Evolutionary conservation across 768 basidiomycete genomes (phyloP).

Genomic region (Leucosporidium scottii): DNA sequence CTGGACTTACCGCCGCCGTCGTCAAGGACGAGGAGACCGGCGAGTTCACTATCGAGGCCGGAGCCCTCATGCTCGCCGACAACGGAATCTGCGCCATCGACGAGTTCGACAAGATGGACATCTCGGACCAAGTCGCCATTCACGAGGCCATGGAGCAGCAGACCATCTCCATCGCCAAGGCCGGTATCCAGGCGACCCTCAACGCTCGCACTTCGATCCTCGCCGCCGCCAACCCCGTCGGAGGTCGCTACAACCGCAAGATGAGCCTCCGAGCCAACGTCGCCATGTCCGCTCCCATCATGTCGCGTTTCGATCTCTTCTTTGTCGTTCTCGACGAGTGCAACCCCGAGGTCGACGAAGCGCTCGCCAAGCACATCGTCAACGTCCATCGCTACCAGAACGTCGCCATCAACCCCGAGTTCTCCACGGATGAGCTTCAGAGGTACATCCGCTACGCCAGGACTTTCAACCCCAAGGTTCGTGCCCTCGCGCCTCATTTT

Average conservation of each 20-base stretch:
- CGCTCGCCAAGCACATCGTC: slow-evolving; percentile 93
- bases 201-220: slow-evolving; percentile 97
- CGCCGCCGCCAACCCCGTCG: slow-evolving; percentile 95
- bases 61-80: slow-evolving; percentile 97
- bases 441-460: slow-evolving; percentile 94
- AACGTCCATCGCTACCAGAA: slow-evolving; percentile 94
- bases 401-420: slow-evolving; percentile 90
- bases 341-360: slow-evolving; percentile 81
- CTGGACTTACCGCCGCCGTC: slow-evolving; percentile 96
- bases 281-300: slow-evolving; percentile 96
- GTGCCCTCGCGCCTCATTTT: slow-evolving; percentile 26
- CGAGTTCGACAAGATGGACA: slow-evolving; percentile 99
- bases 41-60: slow-evolving; percentile 98
- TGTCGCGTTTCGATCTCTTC: slow-evolving; percentile 97
- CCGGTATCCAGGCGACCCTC: slow-evolving; percentile 95
- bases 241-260: slow-evolving; percentile 92
- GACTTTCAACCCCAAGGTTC: slow-evolving; percentile 94
- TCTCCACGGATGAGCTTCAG: slow-evolving; percentile 92
- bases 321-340: slow-evolving; percentile 98
- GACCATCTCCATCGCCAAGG: slow-evolving; percentile 98
- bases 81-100: slow-evolving; percentile 99
- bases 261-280: slow-evolving; percentile 84
- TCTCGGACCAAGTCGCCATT: slow-evolving; percentile 95
- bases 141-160: slow-evolving; percentile 99
- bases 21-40: slow-evolving; percentile 98